Base-by-base conservation (phyloP, 1,284 basidiomycete genomes). In the Xerocomus amazonicus region DNA sequence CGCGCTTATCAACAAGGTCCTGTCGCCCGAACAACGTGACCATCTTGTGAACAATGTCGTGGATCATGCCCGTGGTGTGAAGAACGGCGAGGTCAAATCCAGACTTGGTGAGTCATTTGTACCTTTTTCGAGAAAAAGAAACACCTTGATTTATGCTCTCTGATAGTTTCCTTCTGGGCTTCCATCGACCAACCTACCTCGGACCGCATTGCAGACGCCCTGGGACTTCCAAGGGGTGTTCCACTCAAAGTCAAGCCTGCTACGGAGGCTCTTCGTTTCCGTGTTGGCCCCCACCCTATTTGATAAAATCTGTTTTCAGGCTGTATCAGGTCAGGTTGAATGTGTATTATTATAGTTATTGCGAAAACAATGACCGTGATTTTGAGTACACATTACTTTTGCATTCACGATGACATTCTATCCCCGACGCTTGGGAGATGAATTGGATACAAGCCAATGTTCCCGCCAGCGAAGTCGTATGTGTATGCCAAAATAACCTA, bases 31-130 rank as follows among this genome's bases (percentile, higher is more conserved):
- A 19, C 78, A 80, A 49, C 78, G 81, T 43, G 75, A 81, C 55
- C 83, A 87, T 58, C 85, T 88, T 59, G 79, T 95, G 59, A 64
- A 77, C 65, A 94, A 94, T 65, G 74, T 96, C 50, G 77, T 86
- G 17, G 89, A 76, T 0, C 88, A 93, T 73, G 77, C 92, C 66
- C 73, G 77, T 34, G 73, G 66, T 27, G 83, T 83, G 62, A 87
- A 84, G 77, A 81, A 76, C 57, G 57, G 76, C 16, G 77, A 76
- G 57, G 78, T 93, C 67, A 82, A 82, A 70, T 73, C 75, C 32
- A 77, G 83, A 57, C 84, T 90, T 68, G 73, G 87, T 88, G 70
- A 49, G 82, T 79, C 10, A 50, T 36, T 14, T 17, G 4, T 32
- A 7, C 19, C 14, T 23, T 19, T 26, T 12, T 14, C 12, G 14